A percentile compares a stretch with the other conserved stretches of the same genome.
These are phyloP conservation scores for Aureobasidium vineae DNA, from an alignment of 2,329 filamentous ascomycete genomes.

Conservation along the genomic window DNA sequence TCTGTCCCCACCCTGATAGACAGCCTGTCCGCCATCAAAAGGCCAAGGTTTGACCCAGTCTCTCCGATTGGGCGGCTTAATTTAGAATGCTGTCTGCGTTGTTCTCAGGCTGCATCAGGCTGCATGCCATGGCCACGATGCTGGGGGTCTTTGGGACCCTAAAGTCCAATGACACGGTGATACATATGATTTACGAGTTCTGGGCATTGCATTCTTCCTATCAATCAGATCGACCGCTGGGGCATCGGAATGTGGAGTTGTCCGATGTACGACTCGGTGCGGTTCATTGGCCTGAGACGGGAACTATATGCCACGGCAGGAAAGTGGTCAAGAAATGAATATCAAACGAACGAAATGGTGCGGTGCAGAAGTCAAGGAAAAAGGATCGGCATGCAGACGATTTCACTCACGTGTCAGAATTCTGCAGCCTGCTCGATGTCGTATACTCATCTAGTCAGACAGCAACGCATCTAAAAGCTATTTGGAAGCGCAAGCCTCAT, in stretches of 20 bases:
- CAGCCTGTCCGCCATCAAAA: not conserved
- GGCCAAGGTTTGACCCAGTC: slow-evolving; percentile 11
- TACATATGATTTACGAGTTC: not conserved
- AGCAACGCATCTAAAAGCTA: slow-evolving; percentile 9
- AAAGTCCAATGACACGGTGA: slow-evolving; percentile 16
- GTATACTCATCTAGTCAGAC: not conserved
- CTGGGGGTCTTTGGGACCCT: slow-evolving; percentile 11
- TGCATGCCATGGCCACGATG: slow-evolving; percentile 13
- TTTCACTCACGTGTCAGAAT: slow-evolving; percentile 21
- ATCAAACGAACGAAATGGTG: not conserved
- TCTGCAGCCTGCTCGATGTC: slow-evolving; percentile 23
- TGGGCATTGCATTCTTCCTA: not conserved
- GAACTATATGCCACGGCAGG: not conserved
- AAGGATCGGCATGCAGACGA: slow-evolving; percentile 21
- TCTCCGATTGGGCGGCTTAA: slow-evolving; percentile 23
- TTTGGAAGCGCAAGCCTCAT: slow-evolving; percentile 22
- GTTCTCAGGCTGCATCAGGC: slow-evolving; percentile 20
- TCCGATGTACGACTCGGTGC: not conserved
- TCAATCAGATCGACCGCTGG: not conserved
- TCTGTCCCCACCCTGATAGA: slow-evolving; percentile 1
- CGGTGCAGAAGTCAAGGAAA: not conserved
- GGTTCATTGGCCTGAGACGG: not conserved
- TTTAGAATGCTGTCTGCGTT: slow-evolving; percentile 19
- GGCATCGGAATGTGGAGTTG: not conserved
- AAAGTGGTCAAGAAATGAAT: not conserved